phyloP scores from a whole-genome alignment of 169 alveolate genomes.

The Plasmodium chabaudi region DNA sequence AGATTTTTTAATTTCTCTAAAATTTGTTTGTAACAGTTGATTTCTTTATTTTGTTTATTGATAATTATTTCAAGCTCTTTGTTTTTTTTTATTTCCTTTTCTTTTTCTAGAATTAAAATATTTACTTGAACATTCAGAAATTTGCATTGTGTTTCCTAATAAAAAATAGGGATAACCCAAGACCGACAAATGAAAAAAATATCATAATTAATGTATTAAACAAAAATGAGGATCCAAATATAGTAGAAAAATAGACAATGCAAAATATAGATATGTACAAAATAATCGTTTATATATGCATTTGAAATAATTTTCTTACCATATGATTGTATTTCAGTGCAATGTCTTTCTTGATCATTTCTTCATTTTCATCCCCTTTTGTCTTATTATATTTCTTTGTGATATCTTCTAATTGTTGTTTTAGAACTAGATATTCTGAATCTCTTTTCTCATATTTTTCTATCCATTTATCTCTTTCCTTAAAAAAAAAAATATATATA shows the following conservation, averaged over 20 bases:
- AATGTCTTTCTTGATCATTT: constrained; percentile 19
- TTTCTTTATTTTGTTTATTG: constrained; percentile 58
- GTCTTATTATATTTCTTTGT: constrained; percentile 7
- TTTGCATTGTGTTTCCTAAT: constrained; percentile 37
- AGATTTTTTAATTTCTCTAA: constrained; percentile 46
- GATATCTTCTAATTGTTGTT: constrained; percentile 16
- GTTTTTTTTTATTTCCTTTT: constrained; percentile 31
- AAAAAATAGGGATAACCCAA: background rate
- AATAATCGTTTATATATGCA: too few relatives aligned
- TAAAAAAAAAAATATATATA: background rate
- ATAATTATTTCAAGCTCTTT: constrained; percentile 19
- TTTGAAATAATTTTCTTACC: constrained; percentile 14
- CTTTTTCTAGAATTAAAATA: constrained; percentile 40
- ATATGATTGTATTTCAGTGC: constrained; percentile 30
- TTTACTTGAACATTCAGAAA: constrained; percentile 14
- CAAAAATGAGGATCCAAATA: too few relatives aligned
- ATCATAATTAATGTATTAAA: background rate
- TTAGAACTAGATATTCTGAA: constrained; percentile 18
- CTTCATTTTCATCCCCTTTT: constrained; percentile 7
- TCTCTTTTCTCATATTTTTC: constrained; percentile 38
- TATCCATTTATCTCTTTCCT: constrained; percentile 72
- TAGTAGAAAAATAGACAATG: too few relatives aligned
- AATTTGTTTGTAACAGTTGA: constrained; percentile 54
- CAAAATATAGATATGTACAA: too few relatives aligned
- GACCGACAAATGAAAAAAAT: background rate